A percentile compares a stretch with the other conserved stretches of the same genome.
These are phyloP conservation scores for Purpureocillium lavendulum DNA, from an alignment of 2,329 filamentous ascomycete species.

Conservation along the genomic window DNA sequence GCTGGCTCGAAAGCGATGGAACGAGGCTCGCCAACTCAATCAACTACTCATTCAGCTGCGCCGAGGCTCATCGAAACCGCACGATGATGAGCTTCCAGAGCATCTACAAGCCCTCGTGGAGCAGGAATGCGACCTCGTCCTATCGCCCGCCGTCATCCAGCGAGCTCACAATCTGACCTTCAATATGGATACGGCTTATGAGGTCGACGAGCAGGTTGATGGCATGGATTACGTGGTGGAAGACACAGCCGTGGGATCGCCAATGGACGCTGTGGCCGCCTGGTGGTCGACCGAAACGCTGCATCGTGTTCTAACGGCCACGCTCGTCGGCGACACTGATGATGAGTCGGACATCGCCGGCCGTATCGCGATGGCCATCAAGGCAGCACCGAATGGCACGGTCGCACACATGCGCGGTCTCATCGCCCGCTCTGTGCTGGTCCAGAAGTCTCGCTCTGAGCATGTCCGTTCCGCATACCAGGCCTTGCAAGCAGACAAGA, in stretches of 20 bases:
- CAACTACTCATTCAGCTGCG: constrained; percentile 33
- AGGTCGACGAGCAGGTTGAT: constrained; percentile 53
- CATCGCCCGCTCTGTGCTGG: constrained; percentile 49
- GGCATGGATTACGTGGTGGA: constrained; percentile 79
- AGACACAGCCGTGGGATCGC: constrained; percentile 75
- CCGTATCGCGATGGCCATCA: constrained; percentile 60
- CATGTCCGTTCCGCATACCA: constrained; percentile 50
- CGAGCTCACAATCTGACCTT: constrained; percentile 85
- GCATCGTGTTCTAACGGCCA: constrained; percentile 58
- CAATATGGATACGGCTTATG: constrained; percentile 67
- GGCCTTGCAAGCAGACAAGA: constrained; percentile 30
- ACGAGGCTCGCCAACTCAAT: constrained; percentile 63
- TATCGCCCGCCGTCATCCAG: constrained; percentile 70
- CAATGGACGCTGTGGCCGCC: constrained; percentile 81
- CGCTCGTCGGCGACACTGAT: constrained; percentile 44
- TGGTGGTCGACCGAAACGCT: constrained; percentile 78
- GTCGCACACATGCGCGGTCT: constrained; percentile 55
- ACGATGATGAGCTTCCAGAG: constrained; percentile 57
- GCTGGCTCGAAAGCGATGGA: constrained; percentile 72
- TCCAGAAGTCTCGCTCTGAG: constrained; percentile 42
- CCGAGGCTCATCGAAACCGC: constrained; percentile 31
- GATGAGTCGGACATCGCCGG: constrained; percentile 13
- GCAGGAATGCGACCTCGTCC: constrained; percentile 72
- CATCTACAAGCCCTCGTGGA: constrained; percentile 71
- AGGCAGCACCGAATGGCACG: constrained; percentile 70